Percentiles rank a stretch among this genome's conserved stretches.
Evolutionary conservation across 2,329 filamentous ascomycete genomes (phyloP).

Genomic region (Aspergillus calidoustus): DNA sequence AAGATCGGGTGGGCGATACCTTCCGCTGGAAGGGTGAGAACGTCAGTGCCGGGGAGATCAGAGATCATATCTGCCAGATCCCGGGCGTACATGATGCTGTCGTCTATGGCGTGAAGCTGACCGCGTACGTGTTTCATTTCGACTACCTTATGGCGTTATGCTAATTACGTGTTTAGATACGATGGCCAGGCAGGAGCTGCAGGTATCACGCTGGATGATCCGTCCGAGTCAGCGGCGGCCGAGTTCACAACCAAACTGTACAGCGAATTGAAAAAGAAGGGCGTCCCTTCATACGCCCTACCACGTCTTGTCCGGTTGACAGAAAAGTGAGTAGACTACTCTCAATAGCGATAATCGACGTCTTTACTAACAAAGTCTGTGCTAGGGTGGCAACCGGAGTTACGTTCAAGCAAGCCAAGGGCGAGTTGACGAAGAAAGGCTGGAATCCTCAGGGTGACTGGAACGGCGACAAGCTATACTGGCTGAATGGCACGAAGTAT

Average conservation of each 20-base stretch:
- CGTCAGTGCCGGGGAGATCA: conserved; percentile 51
- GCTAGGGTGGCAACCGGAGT: conserved; percentile 50
- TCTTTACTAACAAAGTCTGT: conserved; percentile 3
- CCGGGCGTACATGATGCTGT: conserved; percentile 49
- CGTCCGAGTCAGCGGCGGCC: conserved; percentile 32
- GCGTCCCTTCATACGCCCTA: conserved; percentile 52
- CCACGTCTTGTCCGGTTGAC: conserved; percentile 54
- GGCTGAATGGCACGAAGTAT: conserved; percentile 49
- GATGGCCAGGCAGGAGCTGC: conserved; percentile 56
- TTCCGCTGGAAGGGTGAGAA: conserved; percentile 52
- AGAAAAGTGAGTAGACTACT: conserved; percentile 44
- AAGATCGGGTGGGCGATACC: conserved; percentile 49
- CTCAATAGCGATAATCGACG: not conserved
- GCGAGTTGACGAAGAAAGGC: conserved; percentile 47
- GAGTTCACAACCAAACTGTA: conserved; percentile 47
- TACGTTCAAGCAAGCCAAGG: conserved; percentile 58
- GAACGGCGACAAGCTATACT: conserved; percentile 48
- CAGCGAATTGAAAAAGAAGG: conserved; percentile 45
- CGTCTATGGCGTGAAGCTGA: conserved; percentile 51
- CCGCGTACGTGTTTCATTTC: conserved; percentile 33
- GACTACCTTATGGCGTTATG: not conserved
- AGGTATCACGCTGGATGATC: conserved; percentile 48
- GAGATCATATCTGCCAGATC: conserved; percentile 50
- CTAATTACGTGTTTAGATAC: conserved; percentile 40
- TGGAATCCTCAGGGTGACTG: conserved; percentile 44